Conservation (phyloP, 1,139 yeast genomes). For the Yamadazyma conglobata region DNA sequence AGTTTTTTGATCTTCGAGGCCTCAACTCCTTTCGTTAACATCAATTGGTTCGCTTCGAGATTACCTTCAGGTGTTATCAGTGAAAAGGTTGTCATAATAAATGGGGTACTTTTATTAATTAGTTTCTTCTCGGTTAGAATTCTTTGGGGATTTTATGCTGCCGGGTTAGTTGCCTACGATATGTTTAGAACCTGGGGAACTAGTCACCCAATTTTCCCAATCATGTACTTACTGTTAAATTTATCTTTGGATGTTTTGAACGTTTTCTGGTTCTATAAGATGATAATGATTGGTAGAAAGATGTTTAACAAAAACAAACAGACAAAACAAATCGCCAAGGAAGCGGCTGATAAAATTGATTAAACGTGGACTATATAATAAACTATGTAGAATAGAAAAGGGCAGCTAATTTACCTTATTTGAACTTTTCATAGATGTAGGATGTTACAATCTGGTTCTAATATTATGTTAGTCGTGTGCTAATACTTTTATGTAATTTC, state of each 20-base stretch:
- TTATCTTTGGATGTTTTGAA: constrained; percentile 65
- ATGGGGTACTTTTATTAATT: constrained; percentile 66
- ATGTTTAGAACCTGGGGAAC: constrained; percentile 39
- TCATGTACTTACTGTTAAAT: constrained; percentile 58
- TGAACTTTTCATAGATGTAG: too few species aligned
- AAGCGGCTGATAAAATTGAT: constrained; percentile 22
- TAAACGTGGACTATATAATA: too few species aligned
- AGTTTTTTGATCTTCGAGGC: constrained; percentile 82
- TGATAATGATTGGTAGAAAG: constrained; percentile 70
- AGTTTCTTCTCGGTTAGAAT: constrained; percentile 78
- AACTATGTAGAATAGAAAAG: too few species aligned
- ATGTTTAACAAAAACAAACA: constrained; percentile 21
- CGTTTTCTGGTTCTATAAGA: constrained; percentile 75
- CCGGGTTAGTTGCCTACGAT: constrained; percentile 49
- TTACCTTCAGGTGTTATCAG: constrained; percentile 59
- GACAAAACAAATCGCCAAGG: constrained; percentile 20
- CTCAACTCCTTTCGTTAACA: constrained; percentile 88
- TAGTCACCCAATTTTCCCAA: constrained; percentile 23
- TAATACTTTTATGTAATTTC: too few species aligned
- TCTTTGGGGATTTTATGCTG: constrained; percentile 85
- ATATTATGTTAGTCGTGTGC: too few species aligned
- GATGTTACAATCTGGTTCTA: too few species aligned
- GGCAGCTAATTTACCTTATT: too few species aligned
- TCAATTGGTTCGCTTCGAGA: constrained; percentile 86
- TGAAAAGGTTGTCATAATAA: constrained; percentile 51